Evolutionary conservation across 768 basidiomycete genomes (phyloP).

Genomic region (Mycena rosella): DNA sequence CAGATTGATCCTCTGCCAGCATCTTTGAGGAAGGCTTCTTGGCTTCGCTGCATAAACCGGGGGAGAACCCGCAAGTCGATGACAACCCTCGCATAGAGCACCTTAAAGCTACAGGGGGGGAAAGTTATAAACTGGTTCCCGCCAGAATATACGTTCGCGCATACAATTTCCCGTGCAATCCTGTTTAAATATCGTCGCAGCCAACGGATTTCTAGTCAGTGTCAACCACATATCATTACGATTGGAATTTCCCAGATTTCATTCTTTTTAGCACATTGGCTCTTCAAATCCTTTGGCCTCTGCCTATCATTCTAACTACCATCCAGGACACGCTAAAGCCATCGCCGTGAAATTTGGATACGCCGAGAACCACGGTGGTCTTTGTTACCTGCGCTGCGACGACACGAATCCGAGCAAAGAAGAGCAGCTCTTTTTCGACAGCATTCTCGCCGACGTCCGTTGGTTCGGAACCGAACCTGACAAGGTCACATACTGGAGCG

Average conservation of each 20-base stretch:
- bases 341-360: conserved; percentile 99
- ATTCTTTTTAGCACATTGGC: conserved; percentile 2
- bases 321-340: conserved; percentile 96
- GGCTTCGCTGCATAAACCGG: conserved; percentile 90
- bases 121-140: conserved; percentile 96
- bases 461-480: conserved; percentile 99
- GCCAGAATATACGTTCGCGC: conserved; percentile 80
- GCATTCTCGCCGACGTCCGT: conserved; percentile 91
- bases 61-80: conserved; percentile 90
- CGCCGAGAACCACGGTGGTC: conserved; percentile 89
- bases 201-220: conserved; percentile 8
- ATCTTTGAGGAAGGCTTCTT: conserved; percentile 97
- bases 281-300: not conserved
- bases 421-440: conserved; percentile 95
- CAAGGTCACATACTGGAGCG: conserved; percentile 98
- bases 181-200: not conserved
- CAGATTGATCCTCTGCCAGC: no score
- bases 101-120: conserved; percentile 80
- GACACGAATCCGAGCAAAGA: conserved; percentile 99
- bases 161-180: not conserved
- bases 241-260: not conserved
- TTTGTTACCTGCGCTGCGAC: conserved; percentile 94
- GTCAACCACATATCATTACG: no score
- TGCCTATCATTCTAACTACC: conserved; percentile 85
- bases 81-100: conserved; percentile 84